Evolutionary conservation across 345 rosid genomes (phyloP), one percentile per base, ranked within the genome.

Genomic region (Diplotaxis tenuifolia): DNA sequence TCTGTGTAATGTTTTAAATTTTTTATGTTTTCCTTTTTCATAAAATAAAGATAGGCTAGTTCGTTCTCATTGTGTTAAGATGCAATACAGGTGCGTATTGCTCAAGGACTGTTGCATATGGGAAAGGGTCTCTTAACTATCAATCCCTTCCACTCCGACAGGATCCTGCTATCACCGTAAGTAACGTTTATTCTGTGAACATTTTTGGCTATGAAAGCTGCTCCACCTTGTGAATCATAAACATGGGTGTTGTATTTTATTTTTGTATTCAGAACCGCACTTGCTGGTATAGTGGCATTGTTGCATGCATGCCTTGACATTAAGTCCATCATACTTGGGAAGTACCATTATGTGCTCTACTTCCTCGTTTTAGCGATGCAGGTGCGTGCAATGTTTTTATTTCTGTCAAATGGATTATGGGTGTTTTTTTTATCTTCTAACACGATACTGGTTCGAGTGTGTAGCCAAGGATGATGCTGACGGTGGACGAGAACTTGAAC

Each of bases 401-500:
- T 21, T 10, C 6, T 14, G 23, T 40, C 4, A 27, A 62, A 36
- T 54, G 15, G n/a, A 40, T 4, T 68, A 9, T 54, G 23, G 21
- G n/a, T 36, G 57, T 3, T 47, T 7, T 47, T 3, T 47, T 7
- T 47, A 47, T 47, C 10, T 49, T 14, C 18, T 42, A 42, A 42
- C 7, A 15, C 50, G 50, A 42, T 42, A 42, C 50, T 38, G 18
- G 50, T n/a, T 42, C n/a, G 50, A 42, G 50, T 42, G 8, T 62
- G 65, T 90, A 95, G 97, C 98, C 99, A 21, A 86, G 96, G 86
- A 95, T 95, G 99, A 75, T 95, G 77, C 27, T 95, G 90, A 86
- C 98, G 0, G 90, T 95, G 59, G 97, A 95, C 59, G 85, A 88
- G 77, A 80, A 90, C 66, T 87, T 95, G 54, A 89, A 92, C 76